Evolutionary conservation across 768 basidiomycete genomes (phyloP).

Genomic region (Galerina marginata): DNA sequence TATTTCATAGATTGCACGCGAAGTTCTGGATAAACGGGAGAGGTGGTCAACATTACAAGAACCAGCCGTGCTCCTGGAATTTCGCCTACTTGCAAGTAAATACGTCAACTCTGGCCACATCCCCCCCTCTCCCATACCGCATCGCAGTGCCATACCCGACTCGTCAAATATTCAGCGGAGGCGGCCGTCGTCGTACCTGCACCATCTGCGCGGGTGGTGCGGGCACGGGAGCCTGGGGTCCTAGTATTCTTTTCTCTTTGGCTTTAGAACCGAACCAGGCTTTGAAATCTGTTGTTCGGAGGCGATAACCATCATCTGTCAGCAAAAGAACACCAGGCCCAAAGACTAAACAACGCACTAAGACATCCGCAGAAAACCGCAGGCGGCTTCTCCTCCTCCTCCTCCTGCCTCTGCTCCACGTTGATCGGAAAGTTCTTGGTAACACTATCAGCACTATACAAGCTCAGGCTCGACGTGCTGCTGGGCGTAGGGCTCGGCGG

Average conservation of each 20-base stretch:
- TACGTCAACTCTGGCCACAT: too few species aligned
- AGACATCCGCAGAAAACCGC: slow-evolving; percentile 24
- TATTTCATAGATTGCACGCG: too few species aligned
- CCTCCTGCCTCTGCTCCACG: slow-evolving; percentile 8
- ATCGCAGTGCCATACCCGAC: background rate
- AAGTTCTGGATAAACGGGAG: too few species aligned
- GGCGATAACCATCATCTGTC: background rate
- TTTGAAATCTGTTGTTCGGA: slow-evolving; percentile 19
- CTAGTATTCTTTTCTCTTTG: slow-evolving; percentile 21
- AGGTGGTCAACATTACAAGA: too few species aligned
- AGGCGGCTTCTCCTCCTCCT: slow-evolving; percentile 19
- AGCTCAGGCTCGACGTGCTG: slow-evolving; percentile 24
- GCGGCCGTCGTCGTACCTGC: slow-evolving; percentile 24
- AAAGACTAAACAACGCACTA: slow-evolving; percentile 16
- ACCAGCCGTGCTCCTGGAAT: too few species aligned
- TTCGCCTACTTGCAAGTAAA: too few species aligned
- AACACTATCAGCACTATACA: slow-evolving; percentile 26
- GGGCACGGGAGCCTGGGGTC: slow-evolving; percentile 17
- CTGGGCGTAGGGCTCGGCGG: slow-evolving; percentile 26
- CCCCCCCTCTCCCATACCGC: background rate
- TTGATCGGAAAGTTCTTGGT: slow-evolving; percentile 24
- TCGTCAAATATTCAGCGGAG: slow-evolving; percentile 23
- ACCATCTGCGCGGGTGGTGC: slow-evolving; percentile 22
- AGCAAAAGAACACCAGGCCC: background rate
- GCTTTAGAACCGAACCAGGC: slow-evolving; percentile 24